A percentile compares a stretch with the other conserved stretches of the same genome.
phyloP scores from a whole-genome alignment of 2,329 filamentous ascomycete genomes.

The Colletotrichum liaoningense region DNA sequence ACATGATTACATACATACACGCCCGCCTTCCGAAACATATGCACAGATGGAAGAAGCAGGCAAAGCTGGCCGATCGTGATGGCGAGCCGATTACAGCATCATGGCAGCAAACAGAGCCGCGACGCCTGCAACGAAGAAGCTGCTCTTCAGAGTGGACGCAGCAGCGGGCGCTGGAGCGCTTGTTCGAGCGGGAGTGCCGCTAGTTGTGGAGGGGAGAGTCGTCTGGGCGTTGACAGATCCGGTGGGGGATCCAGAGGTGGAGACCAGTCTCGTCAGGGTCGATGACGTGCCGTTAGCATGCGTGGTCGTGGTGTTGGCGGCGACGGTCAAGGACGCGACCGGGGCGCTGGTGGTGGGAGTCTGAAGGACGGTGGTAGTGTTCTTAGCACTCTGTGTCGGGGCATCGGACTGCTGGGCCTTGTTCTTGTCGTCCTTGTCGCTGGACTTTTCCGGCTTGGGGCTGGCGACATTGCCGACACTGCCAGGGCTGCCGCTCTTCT shows the following conservation, averaged over 20 bases:
- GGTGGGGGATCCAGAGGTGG: constrained; percentile 37
- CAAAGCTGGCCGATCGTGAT: too few relatives aligned
- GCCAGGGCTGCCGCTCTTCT: constrained; percentile 30
- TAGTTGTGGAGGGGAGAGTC: constrained; percentile 42
- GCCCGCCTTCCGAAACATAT: not conserved
- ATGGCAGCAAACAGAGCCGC: constrained; percentile 27
- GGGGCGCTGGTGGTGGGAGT: not conserved
- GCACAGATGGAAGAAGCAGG: not conserved
- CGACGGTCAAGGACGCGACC: not conserved
- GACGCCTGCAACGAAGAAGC: constrained; percentile 13
- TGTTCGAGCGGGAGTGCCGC: constrained; percentile 43
- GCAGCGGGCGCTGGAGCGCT: not conserved
- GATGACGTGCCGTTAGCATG: constrained; percentile 50
- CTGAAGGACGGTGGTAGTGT: not conserved
- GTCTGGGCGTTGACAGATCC: constrained; percentile 37
- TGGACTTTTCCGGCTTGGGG: constrained; percentile 13
- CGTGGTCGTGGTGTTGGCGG: constrained; percentile 37
- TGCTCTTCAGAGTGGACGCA: not conserved
- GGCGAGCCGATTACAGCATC: constrained; percentile 12
- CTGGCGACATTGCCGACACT: not conserved
- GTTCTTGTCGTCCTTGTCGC: constrained; percentile 37
- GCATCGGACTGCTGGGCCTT: constrained; percentile 4
- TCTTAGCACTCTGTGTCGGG: not conserved
- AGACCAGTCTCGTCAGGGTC: constrained; percentile 8
- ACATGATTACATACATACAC: not conserved